Base-by-base conservation (phyloP, 306 rosid genomes). In the Vicia sativa region DNA sequence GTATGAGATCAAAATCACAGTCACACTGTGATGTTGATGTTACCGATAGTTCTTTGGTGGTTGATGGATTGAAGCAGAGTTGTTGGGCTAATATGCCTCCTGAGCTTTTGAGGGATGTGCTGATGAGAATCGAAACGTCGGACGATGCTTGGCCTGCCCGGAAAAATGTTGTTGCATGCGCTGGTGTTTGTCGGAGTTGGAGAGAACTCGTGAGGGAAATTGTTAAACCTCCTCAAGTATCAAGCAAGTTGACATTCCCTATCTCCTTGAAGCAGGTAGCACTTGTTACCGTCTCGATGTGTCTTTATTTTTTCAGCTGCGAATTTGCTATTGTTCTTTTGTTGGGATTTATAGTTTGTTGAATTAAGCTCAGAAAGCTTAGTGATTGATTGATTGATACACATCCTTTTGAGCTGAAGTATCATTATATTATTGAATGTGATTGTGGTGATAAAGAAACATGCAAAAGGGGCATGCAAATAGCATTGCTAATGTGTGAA, bases 41-140 rank as follows among this genome's bases (percentile, higher is more conserved):
- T 19, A 11, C 49, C 81, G 86, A 81, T 35, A 42, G 74, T 70
- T 74, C 78, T 9, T 49, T 74, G 35, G 75, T 74, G 16, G 64
- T 78, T 41, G 87, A 86, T 76, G 91, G 86, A 6, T 85, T 90
- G 90, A 83, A 76, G 75, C 97, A 93, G 83, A 93, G 99, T 78
- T 93, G 92, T 70, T 93, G 99, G 99, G 96, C 92, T 59, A 79
- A 83, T 66, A 88, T 93, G 97, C 99, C 99, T 0, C 90, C 76
- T 7, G 99, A 93, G 95, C 88, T 93, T 64, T 59, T 90, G 77
- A 84, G 97, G 67, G 99, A 93, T 60, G 96, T 93, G 64, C 76
- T 93, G 3, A 74, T 90, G 75, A 87, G 96, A 75, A 88, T 93
- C 11, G 99, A 93, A 82, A 79, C 80, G 4, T 88, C 99, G 48